Percentiles rank a stretch among this genome's conserved stretches.
phyloP scores from a whole-genome alignment of 352 stramenopile genomes.

The Phytophthora parvispora region DNA sequence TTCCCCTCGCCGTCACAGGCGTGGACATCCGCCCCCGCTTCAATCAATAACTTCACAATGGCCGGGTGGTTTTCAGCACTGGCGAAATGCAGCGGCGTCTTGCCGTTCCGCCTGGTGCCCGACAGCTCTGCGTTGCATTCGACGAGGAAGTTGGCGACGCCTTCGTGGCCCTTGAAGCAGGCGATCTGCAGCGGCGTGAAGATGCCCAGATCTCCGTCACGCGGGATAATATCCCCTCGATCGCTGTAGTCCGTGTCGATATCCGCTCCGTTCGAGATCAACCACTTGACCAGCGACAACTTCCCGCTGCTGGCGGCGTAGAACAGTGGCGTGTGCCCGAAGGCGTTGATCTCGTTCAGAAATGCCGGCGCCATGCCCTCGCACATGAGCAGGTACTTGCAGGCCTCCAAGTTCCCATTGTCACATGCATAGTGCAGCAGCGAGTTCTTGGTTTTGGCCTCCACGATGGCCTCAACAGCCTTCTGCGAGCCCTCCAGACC shows the following conservation, averaged over 20 bases:
- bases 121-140: slow-evolving; percentile 86
- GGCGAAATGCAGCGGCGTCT: slow-evolving; percentile 80
- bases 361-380: slow-evolving; percentile 64
- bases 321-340: slow-evolving; percentile 84
- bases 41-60: slow-evolving; percentile 75
- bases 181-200: slow-evolving; percentile 88
- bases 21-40: slow-evolving; percentile 76
- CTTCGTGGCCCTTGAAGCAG: slow-evolving; percentile 77
- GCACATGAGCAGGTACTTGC: slow-evolving; percentile 85
- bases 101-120: slow-evolving; percentile 73
- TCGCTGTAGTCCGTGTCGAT: slow-evolving; percentile 89
- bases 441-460: slow-evolving; percentile 78
- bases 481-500: slow-evolving; percentile 1
- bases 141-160: slow-evolving; percentile 79
- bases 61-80: slow-evolving; percentile 65
- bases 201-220: slow-evolving; percentile 70
- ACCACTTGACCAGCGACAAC: slow-evolving; percentile 84
- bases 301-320: slow-evolving; percentile 82
- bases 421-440: slow-evolving; percentile 86
- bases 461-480: slow-evolving; percentile 52
- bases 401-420: slow-evolving; percentile 86
- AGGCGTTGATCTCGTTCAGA: slow-evolving; percentile 82
- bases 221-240: slow-evolving; percentile 50
- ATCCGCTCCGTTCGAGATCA: slow-evolving; percentile 86
- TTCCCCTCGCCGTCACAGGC: slow-evolving; percentile 68